phyloP scores from a whole-genome alignment of 2,329 filamentous ascomycete genomes.

The Epichloe uncinata region DNA sequence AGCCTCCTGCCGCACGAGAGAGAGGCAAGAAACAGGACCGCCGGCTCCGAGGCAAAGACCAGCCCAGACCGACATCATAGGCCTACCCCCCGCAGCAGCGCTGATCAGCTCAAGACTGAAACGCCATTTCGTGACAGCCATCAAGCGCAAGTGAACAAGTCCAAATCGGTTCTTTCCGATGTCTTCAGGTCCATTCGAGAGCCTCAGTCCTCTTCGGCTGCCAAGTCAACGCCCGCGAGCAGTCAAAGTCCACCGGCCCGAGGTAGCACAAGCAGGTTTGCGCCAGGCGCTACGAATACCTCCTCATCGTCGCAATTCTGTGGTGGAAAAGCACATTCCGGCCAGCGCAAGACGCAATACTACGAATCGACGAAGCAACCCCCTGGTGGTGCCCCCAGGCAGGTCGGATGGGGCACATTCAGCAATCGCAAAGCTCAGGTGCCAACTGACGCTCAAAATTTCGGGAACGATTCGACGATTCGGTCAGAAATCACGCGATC shows the following conservation, averaged over 20 bases:
- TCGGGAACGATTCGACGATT: slow-evolving; percentile 8
- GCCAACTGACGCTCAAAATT: slow-evolving; percentile 1
- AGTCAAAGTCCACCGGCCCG: not conserved
- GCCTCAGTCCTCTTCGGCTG: slow-evolving; percentile 14
- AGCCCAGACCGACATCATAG: not conserved
- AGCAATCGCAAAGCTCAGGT: slow-evolving; percentile 10
- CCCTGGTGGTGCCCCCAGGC: slow-evolving; percentile 5
- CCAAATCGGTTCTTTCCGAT: slow-evolving; percentile 19
- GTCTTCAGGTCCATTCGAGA: slow-evolving; percentile 18
- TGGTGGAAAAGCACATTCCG: not conserved
- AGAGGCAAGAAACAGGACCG: slow-evolving; percentile 14
- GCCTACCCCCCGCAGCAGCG: not conserved
- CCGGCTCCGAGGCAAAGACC: not conserved
- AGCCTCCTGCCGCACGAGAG: slow-evolving; percentile 25
- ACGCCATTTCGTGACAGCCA: not conserved
- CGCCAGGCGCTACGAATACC: not conserved
- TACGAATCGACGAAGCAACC: slow-evolving; percentile 2
- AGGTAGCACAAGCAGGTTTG: not conserved
- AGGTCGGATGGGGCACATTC: slow-evolving; percentile 11
- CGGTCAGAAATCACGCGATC: slow-evolving; percentile 10
- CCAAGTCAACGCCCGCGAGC: slow-evolving; percentile 14
- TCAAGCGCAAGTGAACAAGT: slow-evolving; percentile 9
- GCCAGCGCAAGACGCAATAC: not conserved
- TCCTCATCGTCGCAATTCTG: not conserved
- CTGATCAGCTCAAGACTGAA: not conserved